A percentile compares a stretch with the other conserved stretches of the same genome.
Conservation (phyloP, 768 basidiomycete genomes). For the Collybiopsis confluens region DNA sequence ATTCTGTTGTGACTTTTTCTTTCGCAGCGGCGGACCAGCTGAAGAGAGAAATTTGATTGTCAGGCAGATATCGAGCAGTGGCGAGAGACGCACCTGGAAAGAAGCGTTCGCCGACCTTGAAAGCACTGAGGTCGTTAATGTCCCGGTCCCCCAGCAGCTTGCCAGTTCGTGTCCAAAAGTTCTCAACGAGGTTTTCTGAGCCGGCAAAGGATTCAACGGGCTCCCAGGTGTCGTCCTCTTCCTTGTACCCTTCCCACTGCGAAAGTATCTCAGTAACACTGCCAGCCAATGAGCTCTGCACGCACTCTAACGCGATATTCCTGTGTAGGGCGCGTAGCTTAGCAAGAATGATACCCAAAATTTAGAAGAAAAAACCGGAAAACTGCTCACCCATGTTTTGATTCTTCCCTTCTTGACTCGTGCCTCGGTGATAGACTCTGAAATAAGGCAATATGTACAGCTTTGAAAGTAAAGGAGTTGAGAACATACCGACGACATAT, state of each 20-base stretch:
- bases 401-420: slow-evolving; percentile 39
- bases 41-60: background rate
- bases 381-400: slow-evolving; percentile 47
- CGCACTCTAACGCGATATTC: slow-evolving; percentile 58
- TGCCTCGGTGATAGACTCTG: slow-evolving; percentile 54
- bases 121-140: slow-evolving; percentile 39
- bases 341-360: slow-evolving; percentile 6
- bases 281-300: background rate
- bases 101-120: slow-evolving; percentile 52
- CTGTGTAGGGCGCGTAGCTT: slow-evolving; percentile 29
- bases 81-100: slow-evolving; percentile 52
- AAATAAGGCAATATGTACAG: background rate
- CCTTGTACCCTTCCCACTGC: slow-evolving; percentile 60
- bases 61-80: slow-evolving; percentile 38
- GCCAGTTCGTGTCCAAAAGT: slow-evolving; percentile 48
- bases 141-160: slow-evolving; percentile 45
- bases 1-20: background rate
- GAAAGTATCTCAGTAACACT: slow-evolving; percentile 6
- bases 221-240: slow-evolving; percentile 64
- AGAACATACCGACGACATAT: slow-evolving; percentile 64
- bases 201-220: slow-evolving; percentile 55
- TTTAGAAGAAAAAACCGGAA: slow-evolving; percentile 8
- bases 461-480: background rate
- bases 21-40: background rate
- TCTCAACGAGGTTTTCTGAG: slow-evolving; percentile 51